These are phyloP conservation scores for Hymenotorrendiella dingleyae DNA, from an alignment of 2,329 filamentous ascomycete genomes.

Conservation along the genomic window DNA sequence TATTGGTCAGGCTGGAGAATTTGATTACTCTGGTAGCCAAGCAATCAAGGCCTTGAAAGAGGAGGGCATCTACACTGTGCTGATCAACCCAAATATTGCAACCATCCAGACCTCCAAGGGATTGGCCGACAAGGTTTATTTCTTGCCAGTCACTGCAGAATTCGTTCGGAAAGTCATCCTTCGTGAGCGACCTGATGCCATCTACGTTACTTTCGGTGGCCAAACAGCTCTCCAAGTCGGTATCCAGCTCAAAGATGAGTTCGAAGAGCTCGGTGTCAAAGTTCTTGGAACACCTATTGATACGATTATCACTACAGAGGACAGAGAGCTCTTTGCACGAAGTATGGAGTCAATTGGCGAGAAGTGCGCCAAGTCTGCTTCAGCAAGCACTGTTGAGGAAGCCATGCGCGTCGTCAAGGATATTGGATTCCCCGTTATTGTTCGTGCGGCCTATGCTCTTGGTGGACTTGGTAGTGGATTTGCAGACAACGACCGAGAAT, in stretches of 20 bases:
- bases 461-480: slow-evolving; percentile 95
- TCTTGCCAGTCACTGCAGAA: slow-evolving; percentile 91
- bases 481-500: slow-evolving; percentile 77
- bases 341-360: slow-evolving; percentile 98
- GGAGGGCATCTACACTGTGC: slow-evolving; percentile 93
- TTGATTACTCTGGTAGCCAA: slow-evolving; percentile 97
- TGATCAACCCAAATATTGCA: slow-evolving; percentile 99
- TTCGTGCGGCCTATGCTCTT: slow-evolving; percentile 91
- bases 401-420: slow-evolving; percentile 80
- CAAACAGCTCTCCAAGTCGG: slow-evolving; percentile 96
- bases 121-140: slow-evolving; percentile 97
- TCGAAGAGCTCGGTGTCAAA: slow-evolving; percentile 84
- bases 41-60: slow-evolving; percentile 98
- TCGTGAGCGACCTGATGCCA: slow-evolving; percentile 89
- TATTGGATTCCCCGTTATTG: slow-evolving; percentile 95
- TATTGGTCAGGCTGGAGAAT: slow-evolving; percentile 97
- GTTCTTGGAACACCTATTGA: slow-evolving; percentile 95
- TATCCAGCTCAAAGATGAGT: slow-evolving; percentile 96
- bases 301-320: slow-evolving; percentile 97
- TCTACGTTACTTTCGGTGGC: slow-evolving; percentile 96
- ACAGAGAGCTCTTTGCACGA: slow-evolving; percentile 92
- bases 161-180: slow-evolving; percentile 97
- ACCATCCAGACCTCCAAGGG: slow-evolving; percentile 99
- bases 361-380: slow-evolving; percentile 96
- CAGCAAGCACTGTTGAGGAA: slow-evolving; percentile 82